Evolutionary conservation across 495 filamentous ascomycete genomes (phyloP).

Genomic region (Xylaria flabelliformis): DNA sequence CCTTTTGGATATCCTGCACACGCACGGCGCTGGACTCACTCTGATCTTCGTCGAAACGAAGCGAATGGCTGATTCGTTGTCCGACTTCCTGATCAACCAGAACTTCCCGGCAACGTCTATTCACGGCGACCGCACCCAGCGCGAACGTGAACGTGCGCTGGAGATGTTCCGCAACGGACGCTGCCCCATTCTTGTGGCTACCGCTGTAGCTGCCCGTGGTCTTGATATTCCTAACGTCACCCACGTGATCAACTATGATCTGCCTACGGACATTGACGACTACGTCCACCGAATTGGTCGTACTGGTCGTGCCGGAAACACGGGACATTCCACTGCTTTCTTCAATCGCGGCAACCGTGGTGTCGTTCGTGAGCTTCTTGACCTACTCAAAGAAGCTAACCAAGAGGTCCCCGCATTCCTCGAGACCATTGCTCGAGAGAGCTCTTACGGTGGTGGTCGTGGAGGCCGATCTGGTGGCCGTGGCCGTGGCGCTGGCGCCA

Average conservation of each 20-base stretch:
- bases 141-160: slow-evolving; percentile 96
- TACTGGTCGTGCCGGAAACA: slow-evolving; percentile 99
- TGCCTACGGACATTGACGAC: slow-evolving; percentile 98
- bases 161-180: slow-evolving; percentile 96
- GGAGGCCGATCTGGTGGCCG: slow-evolving; percentile 72
- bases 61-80: slow-evolving; percentile 97
- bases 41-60: slow-evolving; percentile 99
- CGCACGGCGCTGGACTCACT: slow-evolving; percentile 87
- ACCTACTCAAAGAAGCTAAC: slow-evolving; percentile 96
- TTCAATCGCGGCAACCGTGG: slow-evolving; percentile 99
- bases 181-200: slow-evolving; percentile 95
- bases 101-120: slow-evolving; percentile 98
- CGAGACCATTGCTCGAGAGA: slow-evolving; percentile 95
- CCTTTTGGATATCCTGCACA: slow-evolving; percentile 95
- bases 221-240: slow-evolving; percentile 98
- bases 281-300: slow-evolving; percentile 99
- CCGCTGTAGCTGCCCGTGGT: slow-evolving; percentile 93
- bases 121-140: slow-evolving; percentile 97
- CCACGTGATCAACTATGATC: slow-evolving; percentile 98
- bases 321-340: slow-evolving; percentile 97
- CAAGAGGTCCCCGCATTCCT: slow-evolving; percentile 94
- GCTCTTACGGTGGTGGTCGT: slow-evolving; percentile 75
- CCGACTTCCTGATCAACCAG: slow-evolving; percentile 97
- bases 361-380: slow-evolving; percentile 92
- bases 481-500: slow-evolving; percentile 69